Base-by-base conservation (phyloP, 441 rosid genomes). In the Aleurites moluccanus region DNA sequence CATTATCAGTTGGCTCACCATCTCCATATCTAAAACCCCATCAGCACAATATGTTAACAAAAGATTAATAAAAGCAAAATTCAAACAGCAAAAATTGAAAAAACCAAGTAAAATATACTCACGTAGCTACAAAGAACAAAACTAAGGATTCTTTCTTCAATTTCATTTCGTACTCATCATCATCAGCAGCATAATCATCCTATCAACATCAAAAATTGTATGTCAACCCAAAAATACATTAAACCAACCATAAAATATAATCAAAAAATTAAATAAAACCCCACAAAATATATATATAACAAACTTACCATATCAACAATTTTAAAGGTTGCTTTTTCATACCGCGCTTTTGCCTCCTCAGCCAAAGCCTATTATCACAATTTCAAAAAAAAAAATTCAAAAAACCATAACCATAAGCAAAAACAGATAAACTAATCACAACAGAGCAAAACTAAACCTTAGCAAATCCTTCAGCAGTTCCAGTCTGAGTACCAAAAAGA, bases 381-480 rank as follows among this genome's bases (percentile, higher is more conserved):
- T 16, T 53, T 30, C 52, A 52, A 15, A 1, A 10, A n/a, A 55
- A 65, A 49, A n/a, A 59, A 28, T 4, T 30, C 25, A 56, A 28
- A 7, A 27, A 30, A 40, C 1, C 64, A 28, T 10, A 52, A 70
- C 11, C 49, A n/a, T n/a, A n/a, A n/a, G n/a, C n/a, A 23, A 69
- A 30, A 47, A 25, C 1, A 20, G 9, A 11, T 20, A 50, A 62
- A 45, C 1, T 16, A 68, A 44, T 11, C 35, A 42, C 6, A 53
- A 9, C 25, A 61, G 6, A 52, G 30, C 4, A 30, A 10, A 60
- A 33, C 20, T 49, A 10, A 38, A 94, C 98, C 97, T 96, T 96
- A 9, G 99, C 98, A 70, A 96, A 96, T 59, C 99, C 99, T 89
- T 96, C 99, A 6, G 99, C 98, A 2, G 99, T 96, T 4, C 99